Evolutionary conservation across 768 basidiomycete species (phyloP), one percentile per base, ranked within the genome.

Genomic region (Glaciozyma martinii): DNA sequence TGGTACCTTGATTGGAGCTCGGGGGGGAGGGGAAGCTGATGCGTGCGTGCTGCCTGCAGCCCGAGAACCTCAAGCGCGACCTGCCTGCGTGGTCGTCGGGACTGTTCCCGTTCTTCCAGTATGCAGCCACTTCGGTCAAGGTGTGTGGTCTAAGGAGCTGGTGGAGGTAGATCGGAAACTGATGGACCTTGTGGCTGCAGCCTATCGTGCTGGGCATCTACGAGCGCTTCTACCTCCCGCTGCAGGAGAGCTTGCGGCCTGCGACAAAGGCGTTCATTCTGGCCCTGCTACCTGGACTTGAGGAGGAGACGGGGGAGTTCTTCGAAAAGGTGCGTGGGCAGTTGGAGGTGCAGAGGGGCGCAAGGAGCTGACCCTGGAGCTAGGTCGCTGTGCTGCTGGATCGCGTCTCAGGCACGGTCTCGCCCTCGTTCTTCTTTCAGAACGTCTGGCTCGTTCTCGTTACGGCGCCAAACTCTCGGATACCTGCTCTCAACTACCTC

Each of bases 121-220:
- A 91, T 76, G 91, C 95, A 15, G 87, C 94, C n/a, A 98, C 93
- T n/a, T 92, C 92, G 25, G 92, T 97, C 63, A 90, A 90, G 82
- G 90, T 88, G 27, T 25, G 52, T 29, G 12, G 7, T 53, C 27
- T 29, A 10, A 32, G 12, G 16, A 29, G 16, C 30, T 30, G 30
- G 29, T 19, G 19, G 30, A 5, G 6, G 12, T 27, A n/a, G 15
- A n/a, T 27, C 25, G 23, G n/a, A 32, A 16, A 13, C 52, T 21
- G 13, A 9, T 21, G 43, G 29, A 7, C 54, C 37, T 40, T 2
- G 37, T 40, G 37, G 12, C 2, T 40, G 37, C 65, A 94, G 87
- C 93, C 93, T 4, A 82, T 86, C 27, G 80, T 99, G 1, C 82
- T 99, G 54, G 88, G 86, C 71, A 82, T 98, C n/a, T 98, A 90